These are phyloP conservation scores for Hypoxylon fragiforme DNA, from an alignment of 495 filamentous ascomycete genomes.

Conservation along the genomic window DNA sequence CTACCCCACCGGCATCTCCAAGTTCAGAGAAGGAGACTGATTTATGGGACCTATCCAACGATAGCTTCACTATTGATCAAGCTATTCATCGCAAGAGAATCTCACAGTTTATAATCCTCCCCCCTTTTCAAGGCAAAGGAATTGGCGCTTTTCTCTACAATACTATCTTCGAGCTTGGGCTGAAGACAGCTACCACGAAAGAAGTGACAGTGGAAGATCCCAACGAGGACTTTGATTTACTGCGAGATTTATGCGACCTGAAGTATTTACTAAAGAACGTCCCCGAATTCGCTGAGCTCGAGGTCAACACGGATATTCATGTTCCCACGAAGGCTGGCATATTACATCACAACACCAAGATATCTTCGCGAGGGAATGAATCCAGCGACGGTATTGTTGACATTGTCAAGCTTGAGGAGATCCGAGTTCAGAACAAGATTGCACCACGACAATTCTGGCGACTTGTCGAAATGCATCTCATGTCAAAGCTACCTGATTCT, in stretches of 20 bases:
- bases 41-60: conserved; percentile 31
- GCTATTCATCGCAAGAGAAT: conserved; percentile 77
- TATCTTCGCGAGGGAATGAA: conserved; percentile 11
- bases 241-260: conserved; percentile 84
- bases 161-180: conserved; percentile 68
- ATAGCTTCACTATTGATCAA: conserved; percentile 34
- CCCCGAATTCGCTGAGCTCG: conserved; percentile 56
- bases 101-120: conserved; percentile 92
- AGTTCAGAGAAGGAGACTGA: conserved; percentile 20
- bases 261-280: conserved; percentile 59
- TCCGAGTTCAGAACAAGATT: conserved; percentile 74
- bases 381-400: conserved; percentile 57
- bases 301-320: conserved; percentile 49
- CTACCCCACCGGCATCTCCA: conserved; percentile 18
- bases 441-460: conserved; percentile 84
- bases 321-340: conserved; percentile 45
- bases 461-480: conserved; percentile 85
- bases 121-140: conserved; percentile 78
- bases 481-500: conserved; percentile 67
- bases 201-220: conserved; percentile 97
- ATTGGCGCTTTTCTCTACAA: conserved; percentile 82
- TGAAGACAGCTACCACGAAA: conserved; percentile 61
- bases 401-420: conserved; percentile 55
- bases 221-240: conserved; percentile 88
- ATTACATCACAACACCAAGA: conserved; percentile 56